phyloP scores from a whole-genome alignment of 192 early-diverging fungal species.

The Backusella liffmaniae region DNA sequence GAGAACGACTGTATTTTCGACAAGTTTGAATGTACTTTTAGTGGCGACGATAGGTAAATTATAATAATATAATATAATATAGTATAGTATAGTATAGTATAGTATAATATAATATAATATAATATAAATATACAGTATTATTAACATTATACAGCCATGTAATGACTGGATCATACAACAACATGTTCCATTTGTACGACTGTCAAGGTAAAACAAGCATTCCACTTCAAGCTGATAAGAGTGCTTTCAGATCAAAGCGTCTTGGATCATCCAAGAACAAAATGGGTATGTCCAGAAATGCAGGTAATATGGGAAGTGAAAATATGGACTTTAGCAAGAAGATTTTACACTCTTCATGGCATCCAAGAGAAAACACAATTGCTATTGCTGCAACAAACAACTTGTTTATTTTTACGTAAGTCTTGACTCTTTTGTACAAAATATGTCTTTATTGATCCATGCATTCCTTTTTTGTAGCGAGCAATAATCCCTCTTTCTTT shows the following conservation, averaged over 20 bases:
- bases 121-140: too few relatives aligned
- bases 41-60: slow-evolving; percentile 83
- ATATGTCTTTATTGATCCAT: not conserved
- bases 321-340: slow-evolving; percentile 85
- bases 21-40: slow-evolving; percentile 99
- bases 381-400: slow-evolving; percentile 94
- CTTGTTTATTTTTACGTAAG: slow-evolving; percentile 76
- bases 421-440: not conserved
- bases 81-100: too few relatives aligned
- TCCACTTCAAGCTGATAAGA: slow-evolving; percentile 95
- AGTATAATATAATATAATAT: too few relatives aligned
- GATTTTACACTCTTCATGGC: slow-evolving; percentile 93
- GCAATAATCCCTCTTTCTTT: not conserved
- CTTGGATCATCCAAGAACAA: slow-evolving; percentile 72
- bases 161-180: slow-evolving; percentile 97
- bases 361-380: slow-evolving; percentile 88
- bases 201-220: slow-evolving; percentile 76
- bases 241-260: slow-evolving; percentile 93
- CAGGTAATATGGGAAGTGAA: slow-evolving; percentile 52
- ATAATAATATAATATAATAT: too few relatives aligned
- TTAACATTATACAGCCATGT: slow-evolving; percentile 50
- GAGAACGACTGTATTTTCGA: slow-evolving; percentile 99
- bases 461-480: not conserved
- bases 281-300: slow-evolving; percentile 45
- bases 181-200: slow-evolving; percentile 97